Evolutionary conservation across 352 stramenopile species (phyloP), one percentile per base, ranked within the genome.

Genomic region (Globisporangium heterothallicum): DNA sequence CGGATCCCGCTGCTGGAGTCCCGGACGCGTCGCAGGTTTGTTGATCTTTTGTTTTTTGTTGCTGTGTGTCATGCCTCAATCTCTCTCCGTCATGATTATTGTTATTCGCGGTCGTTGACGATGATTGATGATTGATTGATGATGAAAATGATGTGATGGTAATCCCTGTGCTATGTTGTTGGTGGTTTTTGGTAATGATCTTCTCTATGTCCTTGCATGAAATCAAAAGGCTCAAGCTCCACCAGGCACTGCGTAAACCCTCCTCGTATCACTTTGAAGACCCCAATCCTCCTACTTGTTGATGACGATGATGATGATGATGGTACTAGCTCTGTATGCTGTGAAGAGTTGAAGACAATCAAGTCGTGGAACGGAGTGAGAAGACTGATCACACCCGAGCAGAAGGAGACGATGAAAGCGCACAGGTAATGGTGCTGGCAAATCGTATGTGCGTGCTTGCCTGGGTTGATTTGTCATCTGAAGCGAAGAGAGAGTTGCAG

Each of bases 1-100:
- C 65, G 4, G 24, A 55, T 43, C 45, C 47, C 13, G 47, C 56
- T 21, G 42, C 46, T 16, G 41, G 38, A 35, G 54, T 34, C 50
- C 58, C 53, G 49, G 61, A 64, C 34, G 57, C 57, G 36, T 59
- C 62, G 58, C 68, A 88, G 78, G 78, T 88, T 86, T 70, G 78
- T 88, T 81, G 47, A 78, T 49, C 46, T 77, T 48, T 36, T 72
- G 74, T 41, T 55, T 65, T 69, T 58, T 68, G 27, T 26, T 26
- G 24, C 41, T 26, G 46, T 52, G 53, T 53, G 43, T 42, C 38
- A 18, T 59, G 32, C 43, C 44, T 59, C 16, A 13, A 30, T 59
- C 24, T 48, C 45, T 43, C 46, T 53, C 49, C 38, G 30, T 61
- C 44, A 34, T 61, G 54, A 47, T 61, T 55, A 46, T 56, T 38